Evolutionary conservation across 345 rosid genomes (phyloP), one percentile per base, ranked within the genome.

Genomic region (Zanthoxylum bungeanum): DNA sequence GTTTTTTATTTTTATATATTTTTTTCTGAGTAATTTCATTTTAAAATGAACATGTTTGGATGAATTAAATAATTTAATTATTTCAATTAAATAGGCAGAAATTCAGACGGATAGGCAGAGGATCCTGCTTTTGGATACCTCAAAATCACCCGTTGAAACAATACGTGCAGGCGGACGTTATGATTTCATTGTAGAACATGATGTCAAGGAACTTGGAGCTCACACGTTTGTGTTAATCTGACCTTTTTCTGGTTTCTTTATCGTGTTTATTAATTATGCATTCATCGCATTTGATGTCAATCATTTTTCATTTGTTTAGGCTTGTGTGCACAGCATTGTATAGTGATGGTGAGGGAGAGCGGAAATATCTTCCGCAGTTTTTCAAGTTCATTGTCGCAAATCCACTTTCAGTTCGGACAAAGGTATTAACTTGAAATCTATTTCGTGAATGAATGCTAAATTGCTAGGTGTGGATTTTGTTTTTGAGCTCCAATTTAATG

Each of bases 181-280:
- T 65, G 98, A 95, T 80, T 95, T 95, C 81, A 89, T 95, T 24
- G 96, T 95, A 19, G 99, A 95, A 62, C 97, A 95, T 71, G 99
- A 95, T 74, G 97, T 95, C 7, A 92, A 95, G 89, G 99, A 92
- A 83, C 97, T 95, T 9, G 99, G 99, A 51, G 93, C 99, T 83
- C 97, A 95, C 82, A 95, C 98, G 98, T 95, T 58, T 19, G 63
- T 68, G 22, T 49, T 31, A 5, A 5, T 10, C 3, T 49, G 61
- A 11, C 1, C 9, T 6, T 58, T 50, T 24, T n/a, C n/a, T n/a
- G 8, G 27, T 33, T 44, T 2, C 4, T 58, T 44, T 21, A 21
- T 47, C 25, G 5, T n/a, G 47, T 58, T 47, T 33, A 9, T 22
- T 16, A 21, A 25, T 27, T 19, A 7, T 58, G 27, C 51, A 55